Conservation (phyloP, 768 basidiomycete species). For the Aureoboletus auriporus region DNA sequence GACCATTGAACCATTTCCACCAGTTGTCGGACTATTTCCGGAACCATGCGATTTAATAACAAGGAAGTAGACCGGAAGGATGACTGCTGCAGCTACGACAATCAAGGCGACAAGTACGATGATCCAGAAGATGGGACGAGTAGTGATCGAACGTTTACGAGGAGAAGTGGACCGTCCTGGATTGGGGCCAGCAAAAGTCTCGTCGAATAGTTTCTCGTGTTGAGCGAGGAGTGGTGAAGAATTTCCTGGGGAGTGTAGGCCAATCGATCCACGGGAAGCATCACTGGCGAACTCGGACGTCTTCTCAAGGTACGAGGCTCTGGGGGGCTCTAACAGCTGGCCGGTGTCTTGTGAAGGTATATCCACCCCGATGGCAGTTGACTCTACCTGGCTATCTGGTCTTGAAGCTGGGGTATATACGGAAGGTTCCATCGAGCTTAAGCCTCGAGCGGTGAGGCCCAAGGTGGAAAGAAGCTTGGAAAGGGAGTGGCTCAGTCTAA, state of each 20-base stretch:
- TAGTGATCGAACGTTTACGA: slow-evolving; percentile 17
- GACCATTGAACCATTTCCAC: slow-evolving; percentile 68
- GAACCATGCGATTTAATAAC: slow-evolving; percentile 22
- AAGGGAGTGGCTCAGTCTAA: background rate
- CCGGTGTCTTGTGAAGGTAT: slow-evolving; percentile 6
- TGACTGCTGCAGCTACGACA: slow-evolving; percentile 34
- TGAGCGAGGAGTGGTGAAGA: slow-evolving; percentile 22
- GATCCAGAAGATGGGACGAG: slow-evolving; percentile 26
- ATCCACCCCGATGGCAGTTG: slow-evolving; percentile 5
- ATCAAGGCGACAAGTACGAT: slow-evolving; percentile 25
- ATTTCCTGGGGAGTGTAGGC: slow-evolving; percentile 18
- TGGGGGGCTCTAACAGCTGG: slow-evolving; percentile 13
- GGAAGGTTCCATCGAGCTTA: slow-evolving; percentile 2
- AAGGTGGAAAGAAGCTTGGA: background rate
- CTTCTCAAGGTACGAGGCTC: slow-evolving; percentile 25
- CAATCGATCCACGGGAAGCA: slow-evolving; percentile 23
- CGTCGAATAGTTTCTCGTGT: slow-evolving; percentile 13
- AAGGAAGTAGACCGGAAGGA: slow-evolving; percentile 39
- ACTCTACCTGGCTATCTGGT: slow-evolving; percentile 18
- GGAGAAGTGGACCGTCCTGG: background rate
- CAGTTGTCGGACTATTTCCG: slow-evolving; percentile 30
- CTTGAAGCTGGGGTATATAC: slow-evolving; percentile 12
- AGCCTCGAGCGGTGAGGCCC: background rate
- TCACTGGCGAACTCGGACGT: slow-evolving; percentile 11
- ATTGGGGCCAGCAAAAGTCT: background rate